These are phyloP conservation scores for Suillus discolor DNA, from an alignment of 768 basidiomycete genomes.

Conservation along the genomic window DNA sequence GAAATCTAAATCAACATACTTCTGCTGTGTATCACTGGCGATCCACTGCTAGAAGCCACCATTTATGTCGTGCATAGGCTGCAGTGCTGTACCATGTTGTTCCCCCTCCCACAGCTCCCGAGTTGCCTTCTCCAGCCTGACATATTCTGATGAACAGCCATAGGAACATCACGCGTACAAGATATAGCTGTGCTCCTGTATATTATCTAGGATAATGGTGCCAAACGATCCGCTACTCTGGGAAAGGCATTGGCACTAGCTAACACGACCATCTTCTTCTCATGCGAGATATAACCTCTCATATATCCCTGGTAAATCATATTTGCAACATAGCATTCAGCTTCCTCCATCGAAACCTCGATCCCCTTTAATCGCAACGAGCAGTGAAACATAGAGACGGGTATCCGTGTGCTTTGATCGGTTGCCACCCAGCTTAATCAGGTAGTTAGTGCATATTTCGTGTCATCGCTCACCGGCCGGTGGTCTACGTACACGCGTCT, in stretches of 20 bases:
- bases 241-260: slow-evolving; percentile 83
- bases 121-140: background rate
- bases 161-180: background rate
- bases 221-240: slow-evolving; percentile 59
- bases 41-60: background rate
- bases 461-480: background rate
- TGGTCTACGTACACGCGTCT: slow-evolving; percentile 63
- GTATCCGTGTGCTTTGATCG: slow-evolving; percentile 75
- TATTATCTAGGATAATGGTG: slow-evolving; percentile 40
- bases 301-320: slow-evolving; percentile 94
- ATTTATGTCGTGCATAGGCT: background rate
- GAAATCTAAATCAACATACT: background rate
- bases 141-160: background rate
- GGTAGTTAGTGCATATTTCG: background rate
- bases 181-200: background rate
- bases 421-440: slow-evolving; percentile 74
- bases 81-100: background rate
- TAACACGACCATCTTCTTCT: slow-evolving; percentile 91
- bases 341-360: slow-evolving; percentile 75
- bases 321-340: slow-evolving; percentile 92
- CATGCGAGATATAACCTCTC: slow-evolving; percentile 95
- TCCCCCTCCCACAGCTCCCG: background rate
- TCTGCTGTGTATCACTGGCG: background rate
- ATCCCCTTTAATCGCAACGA: slow-evolving; percentile 73
- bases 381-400: slow-evolving; percentile 79